Conservation (phyloP, 257 asterid species). For the Rehmannia glutinosa region DNA sequence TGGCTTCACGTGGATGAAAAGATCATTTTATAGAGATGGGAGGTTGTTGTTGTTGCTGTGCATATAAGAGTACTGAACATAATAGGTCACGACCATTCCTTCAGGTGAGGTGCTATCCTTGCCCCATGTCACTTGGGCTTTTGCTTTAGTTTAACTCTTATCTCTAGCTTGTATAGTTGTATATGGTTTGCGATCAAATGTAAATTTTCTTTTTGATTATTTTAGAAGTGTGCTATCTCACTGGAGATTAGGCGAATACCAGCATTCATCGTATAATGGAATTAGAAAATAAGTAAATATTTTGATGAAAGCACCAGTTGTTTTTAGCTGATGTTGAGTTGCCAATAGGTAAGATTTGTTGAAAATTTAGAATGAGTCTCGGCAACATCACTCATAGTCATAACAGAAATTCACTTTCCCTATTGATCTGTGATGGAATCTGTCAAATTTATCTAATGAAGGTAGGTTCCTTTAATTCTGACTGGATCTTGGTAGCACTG, state of each 20-base stretch:
- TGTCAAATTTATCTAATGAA: not conserved
- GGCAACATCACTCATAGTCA: not conserved
- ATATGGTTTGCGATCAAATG: too few relatives aligned
- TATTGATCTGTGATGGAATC: not conserved
- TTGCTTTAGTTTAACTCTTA: not conserved
- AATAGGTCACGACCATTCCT: slow-evolving; percentile 43
- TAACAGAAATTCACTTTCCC: not conserved
- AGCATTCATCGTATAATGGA: not conserved
- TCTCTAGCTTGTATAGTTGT: not conserved
- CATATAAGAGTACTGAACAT: slow-evolving; percentile 36
- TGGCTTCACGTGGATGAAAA: slow-evolving; percentile 36
- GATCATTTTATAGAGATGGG: slow-evolving; percentile 50
- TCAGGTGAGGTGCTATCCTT: slow-evolving; percentile 49
- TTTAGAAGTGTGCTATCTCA: too few relatives aligned
- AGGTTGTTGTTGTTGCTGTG: slow-evolving; percentile 79
- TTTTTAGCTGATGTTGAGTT: not conserved
- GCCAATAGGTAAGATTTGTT: not conserved
- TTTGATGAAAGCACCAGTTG: not conserved
- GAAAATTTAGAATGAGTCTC: not conserved
- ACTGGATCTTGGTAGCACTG: not conserved
- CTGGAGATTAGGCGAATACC: too few relatives aligned
- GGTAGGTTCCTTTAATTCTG: not conserved
- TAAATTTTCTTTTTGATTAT: too few relatives aligned
- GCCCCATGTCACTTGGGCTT: slow-evolving; percentile 1
- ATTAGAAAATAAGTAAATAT: not conserved